These are phyloP conservation scores for Plasmodium gaboni DNA, from an alignment of 169 alveolate genomes.

Conservation along the genomic window DNA sequence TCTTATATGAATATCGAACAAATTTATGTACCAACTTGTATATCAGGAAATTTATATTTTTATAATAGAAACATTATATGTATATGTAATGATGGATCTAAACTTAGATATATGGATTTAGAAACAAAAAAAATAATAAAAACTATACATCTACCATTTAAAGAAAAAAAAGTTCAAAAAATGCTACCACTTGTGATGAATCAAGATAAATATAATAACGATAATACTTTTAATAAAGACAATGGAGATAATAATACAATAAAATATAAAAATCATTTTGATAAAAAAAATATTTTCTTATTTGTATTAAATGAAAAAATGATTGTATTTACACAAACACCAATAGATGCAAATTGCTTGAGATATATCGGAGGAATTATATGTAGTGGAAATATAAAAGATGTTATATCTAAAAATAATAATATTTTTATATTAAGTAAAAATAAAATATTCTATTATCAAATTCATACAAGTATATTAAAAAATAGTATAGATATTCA, in stretches of 20 bases:
- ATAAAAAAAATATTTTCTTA: slow-evolving; percentile 51
- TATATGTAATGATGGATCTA: slow-evolving; percentile 63
- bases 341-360: slow-evolving; percentile 60
- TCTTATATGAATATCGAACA: slow-evolving; percentile 56
- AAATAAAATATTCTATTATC: slow-evolving; percentile 57
- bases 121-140: slow-evolving; percentile 65
- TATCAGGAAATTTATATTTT: slow-evolving; percentile 34
- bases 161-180: slow-evolving; percentile 19
- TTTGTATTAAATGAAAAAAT: slow-evolving; percentile 66
- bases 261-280: slow-evolving; percentile 16
- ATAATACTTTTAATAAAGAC: neutral
- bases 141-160: slow-evolving; percentile 65
- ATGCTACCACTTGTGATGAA: slow-evolving; percentile 16
- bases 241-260: neutral
- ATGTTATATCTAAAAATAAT: slow-evolving; percentile 39
- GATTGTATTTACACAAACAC: slow-evolving; percentile 63
- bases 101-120: slow-evolving; percentile 55
- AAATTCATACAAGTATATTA: slow-evolving; percentile 19
- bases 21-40: slow-evolving; percentile 53
- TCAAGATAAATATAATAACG: neutral
- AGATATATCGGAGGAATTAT: slow-evolving; percentile 61
- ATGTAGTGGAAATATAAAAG: slow-evolving; percentile 51
- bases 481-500: slow-evolving; percentile 45
- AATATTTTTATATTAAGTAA: slow-evolving; percentile 50
- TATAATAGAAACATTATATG: slow-evolving; percentile 62